These are phyloP conservation scores for Hemisphaericaspora nanyangensis DNA, from an alignment of 805 yeast genomes.

Conservation along the genomic window DNA sequence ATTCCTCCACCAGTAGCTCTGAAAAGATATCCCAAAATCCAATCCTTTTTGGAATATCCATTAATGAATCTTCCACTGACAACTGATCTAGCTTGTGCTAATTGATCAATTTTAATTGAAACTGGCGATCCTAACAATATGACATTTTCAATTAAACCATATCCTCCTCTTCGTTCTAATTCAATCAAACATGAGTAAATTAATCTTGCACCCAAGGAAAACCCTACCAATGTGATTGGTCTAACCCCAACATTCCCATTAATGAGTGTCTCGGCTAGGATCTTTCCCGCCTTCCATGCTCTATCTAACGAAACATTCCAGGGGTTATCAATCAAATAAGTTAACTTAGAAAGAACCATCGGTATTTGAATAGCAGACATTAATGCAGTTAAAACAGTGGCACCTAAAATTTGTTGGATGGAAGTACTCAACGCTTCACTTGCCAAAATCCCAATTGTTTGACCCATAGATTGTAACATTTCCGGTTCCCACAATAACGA, in stretches of 20 bases:
- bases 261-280: constrained; percentile 86
- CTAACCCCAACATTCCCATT: constrained; percentile 86
- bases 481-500: constrained; percentile 98
- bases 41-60: constrained; percentile 88
- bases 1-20: constrained; percentile 95
- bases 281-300: constrained; percentile 94
- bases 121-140: constrained; percentile 85
- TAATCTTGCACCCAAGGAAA: constrained; percentile 88
- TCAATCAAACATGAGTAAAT: constrained; percentile 87
- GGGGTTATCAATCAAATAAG: constrained; percentile 90
- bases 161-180: constrained; percentile 79
- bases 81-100: constrained; percentile 74
- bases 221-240: constrained; percentile 90
- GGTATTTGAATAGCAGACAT: constrained; percentile 94
- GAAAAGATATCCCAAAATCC: constrained; percentile 93
- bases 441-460: constrained; percentile 89
- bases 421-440: constrained; percentile 91
- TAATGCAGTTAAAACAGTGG: constrained; percentile 80
- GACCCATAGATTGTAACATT: constrained; percentile 93
- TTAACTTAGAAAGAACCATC: constrained; percentile 82
- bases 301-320: constrained; percentile 97
- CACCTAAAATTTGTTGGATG: constrained; percentile 91
- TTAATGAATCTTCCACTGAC: constrained; percentile 88
- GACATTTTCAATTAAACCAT: constrained; percentile 86
- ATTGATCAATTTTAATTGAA: constrained; percentile 72